These are phyloP conservation scores for Balansia obtecta DNA, from an alignment of 2,329 filamentous ascomycete species.

Conservation along the genomic window DNA sequence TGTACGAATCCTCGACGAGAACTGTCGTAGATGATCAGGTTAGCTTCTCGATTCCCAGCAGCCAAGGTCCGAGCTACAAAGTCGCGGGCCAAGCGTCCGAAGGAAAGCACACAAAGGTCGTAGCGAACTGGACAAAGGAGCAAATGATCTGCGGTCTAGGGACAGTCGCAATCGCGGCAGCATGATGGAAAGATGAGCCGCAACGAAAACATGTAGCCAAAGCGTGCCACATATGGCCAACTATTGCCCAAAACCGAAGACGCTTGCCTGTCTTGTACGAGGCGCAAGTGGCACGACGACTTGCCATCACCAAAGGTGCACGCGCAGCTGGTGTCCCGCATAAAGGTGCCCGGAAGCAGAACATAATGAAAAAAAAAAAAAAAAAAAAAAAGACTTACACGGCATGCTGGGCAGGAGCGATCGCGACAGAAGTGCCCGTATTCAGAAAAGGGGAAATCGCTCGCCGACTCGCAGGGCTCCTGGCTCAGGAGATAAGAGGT, in stretches of 20 bases:
- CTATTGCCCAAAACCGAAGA: background rate
- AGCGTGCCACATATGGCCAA: background rate
- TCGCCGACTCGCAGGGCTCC: slow-evolving; percentile 6
- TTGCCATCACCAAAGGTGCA: background rate
- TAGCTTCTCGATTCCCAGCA: slow-evolving; percentile 1
- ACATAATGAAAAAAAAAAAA: background rate
- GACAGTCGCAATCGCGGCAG: background rate
- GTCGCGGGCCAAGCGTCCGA: background rate
- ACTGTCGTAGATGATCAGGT: slow-evolving; percentile 13
- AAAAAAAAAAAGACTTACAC: too few species aligned
- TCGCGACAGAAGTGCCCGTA: slow-evolving; percentile 13
- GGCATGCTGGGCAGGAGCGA: slow-evolving; percentile 22
- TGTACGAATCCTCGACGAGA: slow-evolving; percentile 27
- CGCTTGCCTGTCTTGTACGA: background rate
- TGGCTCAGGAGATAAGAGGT: slow-evolving; percentile 8
- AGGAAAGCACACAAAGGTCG: background rate
- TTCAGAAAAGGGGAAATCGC: slow-evolving; percentile 1
- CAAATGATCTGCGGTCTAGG: background rate
- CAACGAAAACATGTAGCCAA: background rate
- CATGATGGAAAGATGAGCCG: background rate
- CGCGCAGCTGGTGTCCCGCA: background rate
- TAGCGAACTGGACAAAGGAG: background rate
- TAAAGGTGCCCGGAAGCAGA: background rate
- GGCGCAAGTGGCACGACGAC: background rate
- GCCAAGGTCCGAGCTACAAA: background rate